Base-by-base conservation (phyloP, 441 rosid genomes). In the Syzygium malaccense region DNA sequence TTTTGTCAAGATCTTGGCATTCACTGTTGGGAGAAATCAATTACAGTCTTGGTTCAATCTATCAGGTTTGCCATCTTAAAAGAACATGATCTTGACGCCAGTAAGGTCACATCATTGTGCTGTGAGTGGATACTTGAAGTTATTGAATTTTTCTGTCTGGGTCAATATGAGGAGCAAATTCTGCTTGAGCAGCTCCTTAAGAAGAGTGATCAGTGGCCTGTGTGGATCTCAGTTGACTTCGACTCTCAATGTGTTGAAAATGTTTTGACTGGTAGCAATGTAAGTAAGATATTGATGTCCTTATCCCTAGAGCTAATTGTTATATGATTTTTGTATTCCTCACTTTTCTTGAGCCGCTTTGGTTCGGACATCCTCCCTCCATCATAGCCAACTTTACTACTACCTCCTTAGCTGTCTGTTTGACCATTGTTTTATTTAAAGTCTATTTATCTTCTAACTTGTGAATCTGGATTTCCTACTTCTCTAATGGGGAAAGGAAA, bases 171-270 rank as follows among this genome's bases (percentile, higher is more conserved):
- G 91, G 98, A 97, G 90, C 95, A 97, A 90, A 89, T 87, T 90
- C 86, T 95, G 8, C 90, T 96, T 86, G 95, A 95, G 92, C 93
- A 93, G 92, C 97, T 98, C 87, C 92, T 96, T 56, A 89, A 89
- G 87, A 93, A 94, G 94, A 93, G 90, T 92, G 94, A 95, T 87
- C 88, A 84, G 54, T 98, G 99, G 99, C 99, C 99, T 78, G 88
- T 92, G 85, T 96, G 99, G 99, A 92, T 96, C 85, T 88, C 92
- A 89, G 91, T 94, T 14, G 94, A 93, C 90, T 92, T 92, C 55
- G 86, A 92, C 90, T 86, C 90, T 83, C 90, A 88, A 33, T 41
- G 87, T 78, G 87, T 87, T 84, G 89, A 87, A 88, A 91, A 86
- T 56, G 68, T 86, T 64, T 80, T 92, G 57, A 41, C 85, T 78